A percentile compares a stretch with the other conserved stretches of the same genome.
These are phyloP conservation scores for Cryptomeria japonica DNA, from an alignment of 75 land plant genomes.

Conservation along the genomic window DNA sequence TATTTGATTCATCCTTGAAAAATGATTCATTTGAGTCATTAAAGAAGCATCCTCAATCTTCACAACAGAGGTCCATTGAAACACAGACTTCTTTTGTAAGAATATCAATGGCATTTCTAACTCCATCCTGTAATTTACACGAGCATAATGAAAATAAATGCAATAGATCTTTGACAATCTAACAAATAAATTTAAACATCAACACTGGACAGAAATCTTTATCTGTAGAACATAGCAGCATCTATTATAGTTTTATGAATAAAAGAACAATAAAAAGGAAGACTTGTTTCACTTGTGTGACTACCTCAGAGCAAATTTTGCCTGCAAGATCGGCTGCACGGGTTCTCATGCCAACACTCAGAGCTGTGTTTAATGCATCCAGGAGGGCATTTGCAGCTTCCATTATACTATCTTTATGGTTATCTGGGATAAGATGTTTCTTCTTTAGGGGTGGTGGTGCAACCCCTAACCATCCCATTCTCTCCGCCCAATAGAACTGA, in stretches of 20 bases:
- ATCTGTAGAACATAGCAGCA: neutral
- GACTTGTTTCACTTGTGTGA: neutral
- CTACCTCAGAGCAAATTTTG: slow-evolving; percentile 64
- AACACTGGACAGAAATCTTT: neutral
- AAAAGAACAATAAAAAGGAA: neutral
- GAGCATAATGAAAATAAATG: neutral
- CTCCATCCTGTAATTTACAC: slow-evolving; percentile 4
- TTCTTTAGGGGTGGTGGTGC: slow-evolving; percentile 71
- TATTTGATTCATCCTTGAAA: neutral
- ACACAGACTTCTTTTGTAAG: neutral
- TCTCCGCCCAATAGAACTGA: slow-evolving; percentile 98
- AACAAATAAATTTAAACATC: neutral
- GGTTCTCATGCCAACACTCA: slow-evolving; percentile 39
- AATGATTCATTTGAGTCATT: neutral
- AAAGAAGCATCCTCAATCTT: neutral
- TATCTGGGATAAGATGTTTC: slow-evolving; percentile 56
- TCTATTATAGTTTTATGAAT: neutral
- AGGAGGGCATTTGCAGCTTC: slow-evolving; percentile 50
- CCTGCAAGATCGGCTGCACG: slow-evolving; percentile 52
- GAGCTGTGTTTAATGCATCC: slow-evolving; percentile 52
- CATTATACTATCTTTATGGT: slow-evolving; percentile 22
- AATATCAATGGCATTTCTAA: slow-evolving; percentile 4
- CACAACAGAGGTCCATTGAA: neutral
- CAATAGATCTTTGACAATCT: too few species aligned
- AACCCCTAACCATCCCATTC: slow-evolving; percentile 93